phyloP scores from a whole-genome alignment of 192 early-diverging fungal species.

The Backusella liffmaniae region DNA sequence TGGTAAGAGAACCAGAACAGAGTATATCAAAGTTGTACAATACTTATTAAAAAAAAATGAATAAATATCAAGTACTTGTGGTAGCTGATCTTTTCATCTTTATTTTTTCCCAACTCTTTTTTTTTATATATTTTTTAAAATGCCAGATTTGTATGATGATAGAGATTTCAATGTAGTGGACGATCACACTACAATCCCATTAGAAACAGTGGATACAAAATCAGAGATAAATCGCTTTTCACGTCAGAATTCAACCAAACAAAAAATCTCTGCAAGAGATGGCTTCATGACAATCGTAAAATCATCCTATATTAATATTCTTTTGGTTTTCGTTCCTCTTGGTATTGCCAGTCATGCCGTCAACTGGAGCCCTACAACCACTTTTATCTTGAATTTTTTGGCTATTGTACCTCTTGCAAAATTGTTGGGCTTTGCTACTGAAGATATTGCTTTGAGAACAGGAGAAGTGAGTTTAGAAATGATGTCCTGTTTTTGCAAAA shows the following conservation, averaged over 20 bases:
- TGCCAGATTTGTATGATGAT: background rate
- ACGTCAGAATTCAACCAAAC: background rate
- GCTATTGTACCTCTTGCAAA: slow-evolving; percentile 89
- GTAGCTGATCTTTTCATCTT: background rate
- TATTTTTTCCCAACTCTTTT: background rate
- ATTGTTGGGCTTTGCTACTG: slow-evolving; percentile 85
- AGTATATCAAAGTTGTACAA: background rate
- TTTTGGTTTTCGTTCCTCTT: slow-evolving; percentile 77
- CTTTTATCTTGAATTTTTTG: slow-evolving; percentile 84
- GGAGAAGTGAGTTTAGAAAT: slow-evolving; percentile 44
- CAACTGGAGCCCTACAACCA: slow-evolving; percentile 52
- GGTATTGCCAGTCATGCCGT: slow-evolving; percentile 69
- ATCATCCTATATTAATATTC: slow-evolving; percentile 65
- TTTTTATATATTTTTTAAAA: background rate
- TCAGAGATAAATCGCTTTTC: background rate
- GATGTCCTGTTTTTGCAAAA: slow-evolving; percentile 25
- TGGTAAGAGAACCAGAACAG: no score
- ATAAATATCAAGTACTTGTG: background rate
- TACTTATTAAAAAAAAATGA: background rate
- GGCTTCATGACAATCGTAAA: slow-evolving; percentile 18
- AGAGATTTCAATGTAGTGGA: background rate
- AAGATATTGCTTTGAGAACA: slow-evolving; percentile 71
- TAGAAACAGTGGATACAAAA: background rate
- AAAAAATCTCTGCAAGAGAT: background rate
- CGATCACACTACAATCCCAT: background rate